Base-by-base conservation (phyloP, 1,139 yeast genomes). In the Sugiyamaella castrensis region DNA sequence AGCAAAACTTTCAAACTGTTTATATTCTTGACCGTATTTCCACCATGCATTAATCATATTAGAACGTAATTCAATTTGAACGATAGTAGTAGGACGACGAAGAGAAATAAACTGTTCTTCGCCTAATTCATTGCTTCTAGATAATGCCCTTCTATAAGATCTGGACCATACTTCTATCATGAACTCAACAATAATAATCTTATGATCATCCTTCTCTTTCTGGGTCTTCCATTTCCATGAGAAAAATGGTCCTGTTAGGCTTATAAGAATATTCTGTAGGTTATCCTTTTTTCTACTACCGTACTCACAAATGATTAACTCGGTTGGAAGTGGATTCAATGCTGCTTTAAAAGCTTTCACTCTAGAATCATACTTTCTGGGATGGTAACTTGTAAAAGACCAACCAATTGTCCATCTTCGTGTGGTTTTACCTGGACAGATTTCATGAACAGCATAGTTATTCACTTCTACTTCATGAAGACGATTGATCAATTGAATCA, bases 401-500 rank as follows among this genome's bases (percentile, higher is more conserved):
- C 79, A 74, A 30, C 66, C 74, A 1, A 73, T 46, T 2, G 71
- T 60, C 78, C 78, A 74, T 40, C 77, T 57, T 26, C 63, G 58
- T 0, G 77, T 64, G 1, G 50, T 47, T 1, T 65, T 55, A 24
- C 64, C 65, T 39, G 66, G 57, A 2, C 37, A 48, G 62, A 54
- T 62, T 57, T 51, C 66, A 58, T 16, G 73, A 47, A 46, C 61
- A 58, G 58, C 62, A 37, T 60, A 73, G 44, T 47, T 32, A 4
- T 64, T 53, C 0, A 53, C 46, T 3, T 43, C 24, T 16, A 7
- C 12, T 2, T 54, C 47, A 1, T 56, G 50, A 30, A 71, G 48
- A 11, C 47, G 36, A 4, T 45, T 47, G 1, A 68, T 57, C 4
- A 71, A 42, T 4, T 46, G 47, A 3, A 43, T 43, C 2, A 71